These are phyloP conservation scores for Wickerhamiella qilinensis DNA, from an alignment of 805 yeast genomes.

Conservation along the genomic window DNA sequence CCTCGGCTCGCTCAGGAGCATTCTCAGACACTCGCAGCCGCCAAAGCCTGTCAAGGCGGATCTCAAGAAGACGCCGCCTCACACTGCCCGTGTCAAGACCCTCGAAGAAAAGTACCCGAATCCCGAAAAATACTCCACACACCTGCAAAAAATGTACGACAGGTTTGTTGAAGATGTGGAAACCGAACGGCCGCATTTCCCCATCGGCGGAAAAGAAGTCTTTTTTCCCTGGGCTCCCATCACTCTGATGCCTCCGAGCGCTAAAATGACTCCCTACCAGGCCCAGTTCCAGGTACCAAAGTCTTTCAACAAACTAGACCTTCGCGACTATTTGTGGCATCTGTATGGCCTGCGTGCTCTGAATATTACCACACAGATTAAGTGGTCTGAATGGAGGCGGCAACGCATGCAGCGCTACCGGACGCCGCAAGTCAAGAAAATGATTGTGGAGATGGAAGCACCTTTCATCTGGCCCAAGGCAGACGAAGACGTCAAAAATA, in stretches of 20 bases:
- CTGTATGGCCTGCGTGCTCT: constrained; percentile 81
- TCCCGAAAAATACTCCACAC: constrained; percentile 12
- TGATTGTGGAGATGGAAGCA: constrained; percentile 91
- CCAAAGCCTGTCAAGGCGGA: too few species aligned
- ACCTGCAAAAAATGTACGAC: constrained; percentile 11
- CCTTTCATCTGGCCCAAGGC: constrained; percentile 91
- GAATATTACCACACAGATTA: constrained; percentile 71
- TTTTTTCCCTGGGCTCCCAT: constrained; percentile 80
- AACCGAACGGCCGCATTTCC: constrained; percentile 59
- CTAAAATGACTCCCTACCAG: constrained; percentile 94
- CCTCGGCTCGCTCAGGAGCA: too few species aligned
- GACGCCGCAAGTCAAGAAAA: constrained; percentile 71
- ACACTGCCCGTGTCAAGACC: too few species aligned
- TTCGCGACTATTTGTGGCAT: constrained; percentile 84
- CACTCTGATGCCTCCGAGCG: constrained; percentile 71
- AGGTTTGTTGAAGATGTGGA: constrained; percentile 5
- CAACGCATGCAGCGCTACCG: constrained; percentile 56
- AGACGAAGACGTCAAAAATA: constrained; percentile 22
- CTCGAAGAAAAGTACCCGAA: too few species aligned
- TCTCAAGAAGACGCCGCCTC: too few species aligned
- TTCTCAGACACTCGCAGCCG: too few species aligned
- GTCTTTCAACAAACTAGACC: constrained; percentile 81
- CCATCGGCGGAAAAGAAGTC: constrained; percentile 56
- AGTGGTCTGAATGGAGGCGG: constrained; percentile 54
- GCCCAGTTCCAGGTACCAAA: constrained; percentile 93